Evolutionary conservation across 768 basidiomycete genomes (phyloP), one percentile per base, ranked within the genome.

Genomic region (Boletus speciosus): DNA sequence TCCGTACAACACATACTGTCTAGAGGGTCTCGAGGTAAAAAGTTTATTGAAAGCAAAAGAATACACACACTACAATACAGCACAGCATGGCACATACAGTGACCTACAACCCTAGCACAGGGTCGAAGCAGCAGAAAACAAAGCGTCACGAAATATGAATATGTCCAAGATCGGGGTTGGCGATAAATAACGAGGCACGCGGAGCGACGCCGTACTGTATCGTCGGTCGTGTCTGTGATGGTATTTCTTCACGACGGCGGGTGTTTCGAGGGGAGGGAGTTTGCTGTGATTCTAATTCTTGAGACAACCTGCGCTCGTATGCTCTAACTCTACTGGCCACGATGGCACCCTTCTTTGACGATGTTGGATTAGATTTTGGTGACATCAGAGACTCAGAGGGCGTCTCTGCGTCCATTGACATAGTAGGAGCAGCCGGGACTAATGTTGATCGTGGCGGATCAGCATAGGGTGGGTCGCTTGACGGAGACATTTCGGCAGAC

Each of bases 181-280:
- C 86, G 48, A 92, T 77, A 60, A 81, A 91, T 31, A 92, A 74
- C 57, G 81, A 81, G 19, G 80, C 71, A 55, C 80, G 78, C 23
- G 82, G 81, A 35, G 78, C 83, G 34, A 90, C 76, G 12, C 87
- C 88, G 66, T 90, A 91, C 27, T 79, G 76, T 36, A 83, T 73
- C 40, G 66, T 68, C 47, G 70, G 59, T 48, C 72, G 69, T 48
- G 72, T 70, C 63, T 71, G 76, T 55, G 66, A 72, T 45, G 72
- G 63, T 53, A 69, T 67, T 62, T 76, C 77, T 61, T 80, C 79
- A 48, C 59, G 69, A 47, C 70, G 71, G 62, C 68, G 76, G 19
- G 74, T 77, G 60, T 76, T 79, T 47, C 65, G 70, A 34, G 71
- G 66, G 6, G 60, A 60, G n/a, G 73, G 69, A 21, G 46, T 39